Evolutionary conservation across 371 early-diverging fungal genomes (phyloP).

Genomic region (Haplosporangium sp.): DNA sequence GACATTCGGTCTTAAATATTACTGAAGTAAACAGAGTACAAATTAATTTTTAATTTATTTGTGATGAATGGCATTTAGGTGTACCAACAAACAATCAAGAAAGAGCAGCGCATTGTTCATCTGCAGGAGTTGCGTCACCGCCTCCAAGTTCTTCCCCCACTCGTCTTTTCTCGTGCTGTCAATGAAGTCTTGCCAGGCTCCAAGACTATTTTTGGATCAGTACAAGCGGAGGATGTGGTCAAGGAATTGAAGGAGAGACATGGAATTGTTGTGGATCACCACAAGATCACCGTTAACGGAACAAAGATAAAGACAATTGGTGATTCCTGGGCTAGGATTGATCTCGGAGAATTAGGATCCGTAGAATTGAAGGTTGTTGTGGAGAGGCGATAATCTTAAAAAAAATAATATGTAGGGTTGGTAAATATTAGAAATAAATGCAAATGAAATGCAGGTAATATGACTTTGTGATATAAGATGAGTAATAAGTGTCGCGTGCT

Average conservation of each 20-base stretch:
- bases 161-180: slow-evolving; percentile 52
- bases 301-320: slow-evolving; percentile 54
- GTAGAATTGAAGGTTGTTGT: slow-evolving; percentile 50
- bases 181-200: slow-evolving; percentile 54
- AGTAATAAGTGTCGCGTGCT: background rate
- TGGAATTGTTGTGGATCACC: slow-evolving; percentile 24
- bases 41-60: background rate
- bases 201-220: slow-evolving; percentile 53
- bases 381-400: slow-evolving; percentile 31
- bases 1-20: background rate
- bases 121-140: slow-evolving; percentile 41
- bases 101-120: slow-evolving; percentile 48
- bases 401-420: background rate
- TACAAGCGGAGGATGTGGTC: slow-evolving; percentile 54
- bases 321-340: slow-evolving; percentile 53
- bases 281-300: slow-evolving; percentile 43
- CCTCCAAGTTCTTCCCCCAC: slow-evolving; percentile 35
- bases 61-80: slow-evolving; percentile 6
- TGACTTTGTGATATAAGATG: background rate
- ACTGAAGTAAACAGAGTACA: background rate
- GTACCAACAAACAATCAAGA: slow-evolving; percentile 42
- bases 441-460: background rate
- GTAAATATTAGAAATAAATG: background rate
- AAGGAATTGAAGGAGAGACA: slow-evolving; percentile 54
- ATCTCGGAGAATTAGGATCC: slow-evolving; percentile 44